A percentile compares a stretch with the other conserved stretches of the same genome.
Evolutionary conservation across 768 basidiomycete genomes (phyloP).

Genomic region (Pleurotus cornucopiae): DNA sequence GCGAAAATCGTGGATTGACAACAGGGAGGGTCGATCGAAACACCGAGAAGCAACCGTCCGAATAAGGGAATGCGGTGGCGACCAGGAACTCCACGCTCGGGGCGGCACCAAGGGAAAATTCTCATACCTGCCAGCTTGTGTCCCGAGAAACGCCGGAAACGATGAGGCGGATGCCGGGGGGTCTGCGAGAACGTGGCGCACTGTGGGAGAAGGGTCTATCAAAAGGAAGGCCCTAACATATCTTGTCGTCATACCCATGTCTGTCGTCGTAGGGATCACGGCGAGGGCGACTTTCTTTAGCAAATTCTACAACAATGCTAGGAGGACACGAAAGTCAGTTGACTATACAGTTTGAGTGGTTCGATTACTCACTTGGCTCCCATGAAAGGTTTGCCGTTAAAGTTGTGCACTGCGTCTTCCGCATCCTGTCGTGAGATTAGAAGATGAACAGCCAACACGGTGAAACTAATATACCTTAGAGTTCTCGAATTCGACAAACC

Average conservation of each 20-base stretch:
- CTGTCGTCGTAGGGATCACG: conserved; percentile 67
- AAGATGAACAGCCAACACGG: not conserved
- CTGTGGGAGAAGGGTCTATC: conserved; percentile 18
- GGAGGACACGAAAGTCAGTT: not conserved
- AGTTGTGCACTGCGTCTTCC: conserved; percentile 84
- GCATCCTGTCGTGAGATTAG: conserved; percentile 62
- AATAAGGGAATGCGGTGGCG: conserved; percentile 11
- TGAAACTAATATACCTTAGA: conserved; percentile 47
- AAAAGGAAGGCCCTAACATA: not conserved
- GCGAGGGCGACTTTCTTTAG: conserved; percentile 86
- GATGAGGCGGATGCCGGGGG: conserved; percentile 77
- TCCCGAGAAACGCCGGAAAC: conserved; percentile 90
- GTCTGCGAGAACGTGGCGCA: conserved; percentile 66
- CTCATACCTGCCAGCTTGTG: conserved; percentile 98
- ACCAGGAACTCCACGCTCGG: conserved; percentile 14
- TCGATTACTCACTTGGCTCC: conserved; percentile 62
- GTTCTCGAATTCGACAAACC: conserved; percentile 95
- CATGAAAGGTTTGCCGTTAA: conserved; percentile 88
- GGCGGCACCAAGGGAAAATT: conserved; percentile 22
- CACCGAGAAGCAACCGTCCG: conserved; percentile 10
- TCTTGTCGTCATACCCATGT: conserved; percentile 44
- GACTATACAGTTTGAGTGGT: not conserved
- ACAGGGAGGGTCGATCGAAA: not conserved
- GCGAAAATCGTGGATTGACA: not conserved
- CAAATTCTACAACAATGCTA: conserved; percentile 95